Evolutionary conservation across 2,329 filamentous ascomycete genomes (phyloP).

Genomic region (Capronia americana): DNA sequence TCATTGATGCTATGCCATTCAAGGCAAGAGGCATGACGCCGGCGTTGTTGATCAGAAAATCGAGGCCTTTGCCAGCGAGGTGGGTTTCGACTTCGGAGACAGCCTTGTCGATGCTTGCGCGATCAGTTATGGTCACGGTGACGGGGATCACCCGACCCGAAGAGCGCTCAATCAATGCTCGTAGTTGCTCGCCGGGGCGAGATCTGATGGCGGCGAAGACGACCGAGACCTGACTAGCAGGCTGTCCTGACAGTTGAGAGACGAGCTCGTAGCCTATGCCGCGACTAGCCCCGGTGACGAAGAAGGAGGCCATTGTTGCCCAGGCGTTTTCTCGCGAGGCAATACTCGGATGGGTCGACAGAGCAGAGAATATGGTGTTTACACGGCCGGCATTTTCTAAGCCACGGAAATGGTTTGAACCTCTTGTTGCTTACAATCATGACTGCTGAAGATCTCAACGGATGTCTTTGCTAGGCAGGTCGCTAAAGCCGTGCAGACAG

Average conservation of each 20-base stretch:
- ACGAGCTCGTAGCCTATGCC: conserved; percentile 47
- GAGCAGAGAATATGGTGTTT: too few relatives aligned
- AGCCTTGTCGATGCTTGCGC: conserved; percentile 46
- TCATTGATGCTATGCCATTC: conserved; percentile 23
- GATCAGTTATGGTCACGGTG: conserved; percentile 48
- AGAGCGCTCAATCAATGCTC: conserved; percentile 44
- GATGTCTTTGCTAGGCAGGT: too few relatives aligned
- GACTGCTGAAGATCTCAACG: too few relatives aligned
- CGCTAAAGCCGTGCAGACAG: too few relatives aligned
- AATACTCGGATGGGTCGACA: too few relatives aligned
- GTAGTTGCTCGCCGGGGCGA: conserved; percentile 40
- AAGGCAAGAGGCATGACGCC: conserved; percentile 40
- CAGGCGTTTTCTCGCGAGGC: too few relatives aligned
- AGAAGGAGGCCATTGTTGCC: conserved; percentile 45
- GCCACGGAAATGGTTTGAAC: too few relatives aligned
- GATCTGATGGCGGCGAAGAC: conserved; percentile 51
- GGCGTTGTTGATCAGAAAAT: conserved; percentile 57
- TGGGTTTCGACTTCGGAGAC: conserved; percentile 44
- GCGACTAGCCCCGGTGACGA: conserved; percentile 48
- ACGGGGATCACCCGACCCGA: conserved; percentile 47
- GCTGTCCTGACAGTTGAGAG: conserved; percentile 42
- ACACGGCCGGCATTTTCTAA: too few relatives aligned
- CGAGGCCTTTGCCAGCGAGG: conserved; percentile 49
- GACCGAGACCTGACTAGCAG: conserved; percentile 45
- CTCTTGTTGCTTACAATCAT: too few relatives aligned